A percentile compares a stretch with the other conserved stretches of the same genome.
These are phyloP conservation scores for Lichtheimia ramosa DNA, from an alignment of 371 early-diverging fungal species.

Conservation along the genomic window DNA sequence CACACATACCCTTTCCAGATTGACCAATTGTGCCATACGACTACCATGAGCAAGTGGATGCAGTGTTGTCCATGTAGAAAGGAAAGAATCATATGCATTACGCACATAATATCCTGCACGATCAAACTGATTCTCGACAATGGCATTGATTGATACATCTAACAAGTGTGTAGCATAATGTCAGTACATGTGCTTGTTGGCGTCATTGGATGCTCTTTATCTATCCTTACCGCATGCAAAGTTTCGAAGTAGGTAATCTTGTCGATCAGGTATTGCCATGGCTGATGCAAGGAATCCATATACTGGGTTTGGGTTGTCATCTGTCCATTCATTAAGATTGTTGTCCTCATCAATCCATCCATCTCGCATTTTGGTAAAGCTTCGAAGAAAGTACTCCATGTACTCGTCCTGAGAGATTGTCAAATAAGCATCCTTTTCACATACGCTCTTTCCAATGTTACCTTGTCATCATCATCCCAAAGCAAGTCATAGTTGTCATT, in stretches of 20 bases:
- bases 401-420: constrained; percentile 35
- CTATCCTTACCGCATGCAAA: constrained; percentile 51
- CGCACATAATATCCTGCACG: constrained; percentile 52
- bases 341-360: constrained; percentile 39
- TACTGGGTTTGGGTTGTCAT: constrained; percentile 54
- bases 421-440: too few species aligned
- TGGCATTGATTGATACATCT: constrained; percentile 53
- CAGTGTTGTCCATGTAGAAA: constrained; percentile 52
- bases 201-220: too few species aligned
- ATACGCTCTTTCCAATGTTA: constrained; percentile 1
- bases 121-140: constrained; percentile 48
- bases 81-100: constrained; percentile 51
- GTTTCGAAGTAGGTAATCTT: constrained; percentile 33
- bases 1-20: constrained; percentile 50
- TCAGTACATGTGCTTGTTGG: not conserved
- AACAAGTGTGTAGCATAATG: constrained; percentile 1
- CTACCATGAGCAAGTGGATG: constrained; percentile 57
- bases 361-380: constrained; percentile 49
- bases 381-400: constrained; percentile 56
- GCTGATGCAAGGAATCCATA: constrained; percentile 51
- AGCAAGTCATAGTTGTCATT: constrained; percentile 36
- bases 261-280: constrained; percentile 32
- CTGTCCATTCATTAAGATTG: constrained; percentile 43
- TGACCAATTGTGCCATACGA: constrained; percentile 41
- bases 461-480: constrained; percentile 55